Evolutionary conservation across 768 basidiomycete genomes (phyloP).

Genomic region (Ramaria rubella): DNA sequence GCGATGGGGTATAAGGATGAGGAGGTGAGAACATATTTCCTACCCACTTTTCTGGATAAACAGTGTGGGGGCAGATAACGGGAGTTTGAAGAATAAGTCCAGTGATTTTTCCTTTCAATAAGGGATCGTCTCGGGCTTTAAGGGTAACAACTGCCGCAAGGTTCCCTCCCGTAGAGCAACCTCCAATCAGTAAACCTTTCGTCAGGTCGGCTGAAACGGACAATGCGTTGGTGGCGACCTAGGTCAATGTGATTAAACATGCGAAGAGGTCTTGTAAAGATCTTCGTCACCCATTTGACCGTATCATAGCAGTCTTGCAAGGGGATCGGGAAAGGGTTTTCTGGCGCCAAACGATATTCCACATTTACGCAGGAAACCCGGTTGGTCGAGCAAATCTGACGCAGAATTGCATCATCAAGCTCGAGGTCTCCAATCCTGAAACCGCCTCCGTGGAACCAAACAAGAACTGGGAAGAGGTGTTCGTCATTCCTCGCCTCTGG

Average conservation of each 20-base stretch:
- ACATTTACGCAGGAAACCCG: conserved; percentile 16
- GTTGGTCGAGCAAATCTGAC: conserved; percentile 13
- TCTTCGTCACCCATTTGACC: conserved; percentile 24
- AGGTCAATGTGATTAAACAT: neutral
- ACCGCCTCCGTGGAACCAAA: conserved; percentile 1
- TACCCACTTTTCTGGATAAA: conserved; percentile 19
- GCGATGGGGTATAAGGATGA: neutral
- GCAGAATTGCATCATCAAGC: conserved; percentile 17
- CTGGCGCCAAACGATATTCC: conserved; percentile 16
- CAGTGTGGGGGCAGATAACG: conserved; percentile 15
- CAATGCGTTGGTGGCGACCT: conserved; percentile 10
- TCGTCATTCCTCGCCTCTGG: neutral
- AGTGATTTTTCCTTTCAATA: conserved; percentile 18
- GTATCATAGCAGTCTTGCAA: conserved; percentile 20
- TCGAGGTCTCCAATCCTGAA: conserved; percentile 14
- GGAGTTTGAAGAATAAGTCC: conserved; percentile 22
- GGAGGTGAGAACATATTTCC: neutral
- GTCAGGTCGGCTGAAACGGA: conserved; percentile 12
- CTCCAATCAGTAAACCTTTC: conserved; percentile 23
- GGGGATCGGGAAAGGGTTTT: conserved; percentile 16
- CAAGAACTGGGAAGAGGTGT: neutral
- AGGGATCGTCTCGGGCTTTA: conserved; percentile 19
- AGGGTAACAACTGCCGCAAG: conserved; percentile 18
- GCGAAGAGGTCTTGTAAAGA: neutral
- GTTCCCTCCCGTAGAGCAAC: conserved; percentile 20